Evolutionary conservation across 2,329 filamentous ascomycete genomes (phyloP), one percentile per base, ranked within the genome.

Genomic region (Metarhizium robertsii): DNA sequence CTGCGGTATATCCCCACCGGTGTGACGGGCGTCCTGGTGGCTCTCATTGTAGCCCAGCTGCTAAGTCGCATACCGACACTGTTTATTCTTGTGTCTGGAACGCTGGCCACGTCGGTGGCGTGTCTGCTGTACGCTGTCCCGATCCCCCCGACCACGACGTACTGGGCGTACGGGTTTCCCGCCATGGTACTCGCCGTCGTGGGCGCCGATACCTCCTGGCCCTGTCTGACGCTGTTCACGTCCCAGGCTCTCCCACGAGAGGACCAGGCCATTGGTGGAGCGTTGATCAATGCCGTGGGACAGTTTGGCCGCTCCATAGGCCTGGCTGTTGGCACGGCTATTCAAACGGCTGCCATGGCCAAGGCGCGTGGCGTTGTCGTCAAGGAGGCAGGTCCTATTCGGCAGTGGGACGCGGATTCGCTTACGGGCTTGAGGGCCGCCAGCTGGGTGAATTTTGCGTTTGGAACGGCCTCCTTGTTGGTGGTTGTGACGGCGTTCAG

Each of bases 1-100:
- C 66, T 88, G 8, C 81, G 84, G 3, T 89, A 88, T 65, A 74
- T 89, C 8, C 85, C 86, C 0, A 85, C 81, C 0, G 85, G 85
- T 10, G 73, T 85, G 0, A 74, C 73, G 7, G 85, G 86, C 6
- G 66, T 81, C 4, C 59, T 82, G n/a, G 79, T 81, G 1, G 80
- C 81, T 10, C 71, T 79, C 55, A 66, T 80, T 30, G 79, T 81
- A 1, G 79, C 80, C 2, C 74, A 75, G 55, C 67, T 85, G n/a
- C 73, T 86, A 14, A 70, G 77, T 2, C 74, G 78, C n/a, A 68
- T 87, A 2, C 79, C 80, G 0, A 81, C 81, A 0, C 77, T 80
- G 60, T 71, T 79, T 57, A 72, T 87, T 53, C 73, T 87, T 5
- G 69, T 79, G 11, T 77, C 77, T 52, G 85, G 84, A 14, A 84